Evolutionary conservation across 179 eudicot genomes (phyloP), one percentile per base, ranked within the genome.

Genomic region (Carnegiea gigantea): DNA sequence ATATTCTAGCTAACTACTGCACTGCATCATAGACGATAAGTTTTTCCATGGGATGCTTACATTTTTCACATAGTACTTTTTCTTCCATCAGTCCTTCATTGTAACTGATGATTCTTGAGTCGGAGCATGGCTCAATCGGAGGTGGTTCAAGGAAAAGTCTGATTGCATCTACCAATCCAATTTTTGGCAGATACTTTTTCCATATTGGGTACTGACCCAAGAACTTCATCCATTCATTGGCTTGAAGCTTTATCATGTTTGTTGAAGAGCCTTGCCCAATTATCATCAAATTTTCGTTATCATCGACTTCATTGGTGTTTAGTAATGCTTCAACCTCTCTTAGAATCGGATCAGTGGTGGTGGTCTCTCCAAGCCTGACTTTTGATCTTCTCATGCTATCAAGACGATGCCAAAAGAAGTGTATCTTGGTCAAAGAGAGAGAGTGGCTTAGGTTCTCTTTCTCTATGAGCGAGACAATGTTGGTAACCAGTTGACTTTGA

Each of bases 331-430:
- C 70, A 30, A 85, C 82, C 49, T 88, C 85, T 73, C 84, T 79
- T 59, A 87, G 70, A 57, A 89, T 85, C n/a, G 46, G 75, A 76
- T 90, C 87, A 64, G 68, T 82, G 33, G 71, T 36, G 23, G 38
- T 64, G 24, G 80, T 79, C 76, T 79, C 57, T 21, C 83, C 82
- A 7, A 77, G 84, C 23, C 78, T 80, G 72, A 74, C 79, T 46
- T 80, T 84, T 77, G 90, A 89, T 81, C 88, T 83, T 80, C 75
- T 89, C 82, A 94, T 89, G 49, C 90, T 85, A 77, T 90, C 90
- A 44, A 91, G 81, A 20, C 98, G 91, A 71, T 79, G 78, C 98
- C 98, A 94, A 79, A 93, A 90, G 49, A 88, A 78, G 3, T 84
- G 62, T n/a, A 87, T 86, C 78, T 87, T 86, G 9, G 75, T 83